A percentile compares a stretch with the other conserved stretches of the same genome.
Conservation (phyloP, 805 yeast species). For the Metschnikowia henanensis region DNA sequence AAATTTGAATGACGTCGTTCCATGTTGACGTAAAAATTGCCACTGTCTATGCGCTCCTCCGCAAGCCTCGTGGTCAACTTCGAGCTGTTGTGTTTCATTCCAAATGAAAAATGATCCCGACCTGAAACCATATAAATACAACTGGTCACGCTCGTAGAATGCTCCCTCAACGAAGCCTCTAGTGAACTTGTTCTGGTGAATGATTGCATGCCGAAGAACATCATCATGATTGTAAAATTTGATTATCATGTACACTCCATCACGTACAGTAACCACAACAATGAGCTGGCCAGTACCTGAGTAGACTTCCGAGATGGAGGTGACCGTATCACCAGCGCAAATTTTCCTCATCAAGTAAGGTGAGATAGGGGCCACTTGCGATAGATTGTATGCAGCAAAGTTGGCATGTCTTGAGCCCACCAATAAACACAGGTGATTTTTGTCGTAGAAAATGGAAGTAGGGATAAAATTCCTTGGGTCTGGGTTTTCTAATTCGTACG, state of each 20-base stretch:
- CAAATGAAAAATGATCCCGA: conserved; percentile 76
- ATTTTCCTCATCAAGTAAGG: conserved; percentile 35
- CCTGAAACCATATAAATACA: conserved; percentile 77
- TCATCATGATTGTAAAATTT: conserved; percentile 19
- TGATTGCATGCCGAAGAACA: conserved; percentile 21
- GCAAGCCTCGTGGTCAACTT: conserved; percentile 67
- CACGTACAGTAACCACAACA: conserved; percentile 57
- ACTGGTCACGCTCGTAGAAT: conserved; percentile 40
- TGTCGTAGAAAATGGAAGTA: conserved; percentile 53
- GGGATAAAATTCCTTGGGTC: conserved; percentile 12
- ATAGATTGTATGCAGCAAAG: conserved; percentile 52
- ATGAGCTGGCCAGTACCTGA: conserved; percentile 17
- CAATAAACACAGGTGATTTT: conserved; percentile 40
- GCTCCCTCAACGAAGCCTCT: conserved; percentile 85
- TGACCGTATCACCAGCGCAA: conserved; percentile 66
- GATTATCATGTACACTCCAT: conserved; percentile 57
- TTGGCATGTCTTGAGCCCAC: conserved; percentile 77
- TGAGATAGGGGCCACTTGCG: conserved; percentile 15
- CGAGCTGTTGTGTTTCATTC: conserved; percentile 77
- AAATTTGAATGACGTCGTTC: conserved; percentile 34
- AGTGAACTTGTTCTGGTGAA: conserved; percentile 62
- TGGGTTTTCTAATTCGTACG: conserved; percentile 24
- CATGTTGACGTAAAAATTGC: conserved; percentile 43
- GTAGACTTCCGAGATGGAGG: conserved; percentile 48
- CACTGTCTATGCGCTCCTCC: conserved; percentile 94